Conservation (phyloP, 495 filamentous ascomycete genomes). For the Podospora tetraspora region DNA sequence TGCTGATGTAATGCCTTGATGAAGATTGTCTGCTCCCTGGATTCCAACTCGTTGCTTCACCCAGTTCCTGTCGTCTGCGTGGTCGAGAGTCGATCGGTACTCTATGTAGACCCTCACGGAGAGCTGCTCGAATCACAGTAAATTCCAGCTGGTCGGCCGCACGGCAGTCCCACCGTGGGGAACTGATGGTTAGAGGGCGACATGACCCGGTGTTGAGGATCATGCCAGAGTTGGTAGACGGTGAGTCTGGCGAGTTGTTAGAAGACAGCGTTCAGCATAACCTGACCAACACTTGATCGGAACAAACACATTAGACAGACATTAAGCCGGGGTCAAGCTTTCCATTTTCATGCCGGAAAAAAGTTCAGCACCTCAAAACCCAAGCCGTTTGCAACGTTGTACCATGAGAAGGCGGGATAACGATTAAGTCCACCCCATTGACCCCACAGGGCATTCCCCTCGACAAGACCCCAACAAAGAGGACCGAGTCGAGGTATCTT, state of each 20-base stretch:
- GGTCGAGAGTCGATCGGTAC: too few relatives aligned
- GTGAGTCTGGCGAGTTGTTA: too few relatives aligned
- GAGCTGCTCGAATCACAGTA: background rate
- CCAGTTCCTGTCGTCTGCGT: too few relatives aligned
- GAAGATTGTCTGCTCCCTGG: background rate
- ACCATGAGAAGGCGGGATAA: conserved; percentile 42
- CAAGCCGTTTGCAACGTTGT: conserved; percentile 14
- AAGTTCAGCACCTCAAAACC: conserved; percentile 9
- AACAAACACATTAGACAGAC: background rate
- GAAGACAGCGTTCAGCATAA: too few relatives aligned
- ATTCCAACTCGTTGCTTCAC: background rate
- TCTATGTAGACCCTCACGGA: background rate
- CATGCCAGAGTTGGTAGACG: too few relatives aligned
- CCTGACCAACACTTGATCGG: background rate
- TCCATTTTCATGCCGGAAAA: conserved; percentile 14
- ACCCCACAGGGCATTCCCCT: conserved; percentile 94
- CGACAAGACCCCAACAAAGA: conserved; percentile 36
- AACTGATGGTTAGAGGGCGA: background rate
- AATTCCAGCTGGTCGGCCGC: background rate
- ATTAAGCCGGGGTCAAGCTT: conserved; percentile 11
- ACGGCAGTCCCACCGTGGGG: background rate
- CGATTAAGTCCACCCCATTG: conserved; percentile 51
- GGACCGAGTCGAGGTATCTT: conserved; percentile 65
- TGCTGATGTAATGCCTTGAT: background rate
- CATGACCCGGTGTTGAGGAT: background rate